Percentiles rank a stretch among this genome's conserved stretches.
These are phyloP conservation scores for Helotiales sp. DNA, from an alignment of 2,329 filamentous ascomycete species.

Conservation along the genomic window DNA sequence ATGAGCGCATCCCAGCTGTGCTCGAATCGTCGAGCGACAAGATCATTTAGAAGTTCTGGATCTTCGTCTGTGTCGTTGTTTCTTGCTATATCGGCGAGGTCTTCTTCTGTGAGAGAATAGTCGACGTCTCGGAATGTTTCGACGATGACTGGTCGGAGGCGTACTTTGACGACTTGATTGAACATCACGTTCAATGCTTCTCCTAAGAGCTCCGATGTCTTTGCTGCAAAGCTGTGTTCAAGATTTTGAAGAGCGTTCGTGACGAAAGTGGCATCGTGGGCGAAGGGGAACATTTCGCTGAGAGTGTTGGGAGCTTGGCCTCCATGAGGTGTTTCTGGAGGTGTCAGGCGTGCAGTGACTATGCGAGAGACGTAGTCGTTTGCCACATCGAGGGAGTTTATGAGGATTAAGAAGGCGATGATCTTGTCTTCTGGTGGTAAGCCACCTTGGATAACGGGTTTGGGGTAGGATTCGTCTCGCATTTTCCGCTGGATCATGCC, in stretches of 20 bases:
- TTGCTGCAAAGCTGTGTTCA: slow-evolving; percentile 70
- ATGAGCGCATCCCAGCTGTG: slow-evolving; percentile 84
- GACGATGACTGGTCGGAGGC: slow-evolving; percentile 78
- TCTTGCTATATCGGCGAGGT: slow-evolving; percentile 55
- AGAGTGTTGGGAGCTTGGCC: slow-evolving; percentile 40
- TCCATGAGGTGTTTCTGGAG: slow-evolving; percentile 43
- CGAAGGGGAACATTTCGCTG: slow-evolving; percentile 74
- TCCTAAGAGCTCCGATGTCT: slow-evolving; percentile 77
- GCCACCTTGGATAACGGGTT: slow-evolving; percentile 72
- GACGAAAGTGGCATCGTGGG: slow-evolving; percentile 71
- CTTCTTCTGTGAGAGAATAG: slow-evolving; percentile 70
- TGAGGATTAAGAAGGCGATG: slow-evolving; percentile 84
- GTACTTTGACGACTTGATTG: slow-evolving; percentile 80
- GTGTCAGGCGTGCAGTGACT: slow-evolving; percentile 64
- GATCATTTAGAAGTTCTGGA: slow-evolving; percentile 54
- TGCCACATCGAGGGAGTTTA: slow-evolving; percentile 93
- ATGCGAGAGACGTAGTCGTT: slow-evolving; percentile 91
- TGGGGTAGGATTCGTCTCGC: slow-evolving; percentile 93
- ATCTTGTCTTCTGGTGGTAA: slow-evolving; percentile 87
- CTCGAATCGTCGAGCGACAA: slow-evolving; percentile 79
- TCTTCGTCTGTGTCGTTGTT: slow-evolving; percentile 49
- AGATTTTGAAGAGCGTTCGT: slow-evolving; percentile 67
- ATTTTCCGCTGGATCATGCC: slow-evolving; percentile 98
- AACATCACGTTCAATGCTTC: slow-evolving; percentile 87
- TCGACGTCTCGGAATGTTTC: slow-evolving; percentile 92